Evolutionary conservation across 371 early-diverging fungal species (phyloP).

Genomic region (Batkoa obscura): DNA sequence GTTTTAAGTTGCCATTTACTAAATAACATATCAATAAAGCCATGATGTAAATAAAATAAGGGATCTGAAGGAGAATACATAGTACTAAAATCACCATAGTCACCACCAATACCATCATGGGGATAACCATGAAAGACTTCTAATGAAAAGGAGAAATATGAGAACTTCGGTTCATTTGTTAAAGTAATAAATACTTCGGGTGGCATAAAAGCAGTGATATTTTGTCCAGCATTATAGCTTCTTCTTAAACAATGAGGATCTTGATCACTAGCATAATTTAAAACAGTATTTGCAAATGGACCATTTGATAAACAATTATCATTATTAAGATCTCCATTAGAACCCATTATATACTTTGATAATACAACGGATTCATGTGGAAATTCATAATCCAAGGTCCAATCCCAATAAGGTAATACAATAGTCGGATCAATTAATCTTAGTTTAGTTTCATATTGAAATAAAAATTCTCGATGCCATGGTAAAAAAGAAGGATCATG

Average conservation of each 20-base stretch:
- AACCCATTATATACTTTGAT: not conserved
- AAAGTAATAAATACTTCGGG: not conserved
- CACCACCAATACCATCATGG: conserved; percentile 1
- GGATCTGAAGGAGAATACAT: conserved; percentile 11
- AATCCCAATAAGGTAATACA: not conserved
- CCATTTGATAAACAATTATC: not conserved
- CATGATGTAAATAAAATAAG: conserved; percentile 11
- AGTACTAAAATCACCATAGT: not conserved
- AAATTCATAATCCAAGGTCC: not conserved
- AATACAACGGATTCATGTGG: not conserved
- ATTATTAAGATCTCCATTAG: not conserved
- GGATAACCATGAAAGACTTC: not conserved
- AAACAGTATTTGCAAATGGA: not conserved
- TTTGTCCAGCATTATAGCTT: not conserved
- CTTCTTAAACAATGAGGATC: not conserved
- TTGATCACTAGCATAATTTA: not conserved
- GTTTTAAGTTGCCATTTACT: conserved; percentile 4
- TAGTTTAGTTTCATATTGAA: not conserved
- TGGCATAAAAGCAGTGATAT: not conserved
- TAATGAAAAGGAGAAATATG: not conserved
- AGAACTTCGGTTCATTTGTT: not conserved
- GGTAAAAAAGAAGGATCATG: not conserved
- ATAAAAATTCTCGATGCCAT: conserved; percentile 1
- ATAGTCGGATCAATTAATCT: not conserved
- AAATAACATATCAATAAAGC: conserved; percentile 11